Conservation (phyloP, 768 basidiomycete species). For the Thelephora ganbajun region DNA sequence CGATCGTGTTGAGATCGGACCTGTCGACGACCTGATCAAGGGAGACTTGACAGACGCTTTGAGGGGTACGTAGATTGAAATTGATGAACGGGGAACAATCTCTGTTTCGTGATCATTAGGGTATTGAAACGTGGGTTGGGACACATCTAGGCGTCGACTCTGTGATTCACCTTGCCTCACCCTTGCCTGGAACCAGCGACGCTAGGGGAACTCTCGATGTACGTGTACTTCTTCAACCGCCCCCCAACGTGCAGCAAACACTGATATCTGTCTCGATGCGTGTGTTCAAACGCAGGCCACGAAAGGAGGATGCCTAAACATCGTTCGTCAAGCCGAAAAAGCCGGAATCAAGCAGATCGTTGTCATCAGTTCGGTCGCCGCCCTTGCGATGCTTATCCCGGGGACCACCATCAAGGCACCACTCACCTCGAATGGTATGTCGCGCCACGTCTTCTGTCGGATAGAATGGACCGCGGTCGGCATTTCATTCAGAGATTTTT, state of each 20-base stretch:
- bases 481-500: too few species aligned
- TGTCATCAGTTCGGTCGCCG: slow-evolving; percentile 25
- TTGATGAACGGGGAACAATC: background rate
- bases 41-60: slow-evolving; percentile 10
- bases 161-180: slow-evolving; percentile 9
- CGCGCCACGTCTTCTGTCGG: too few species aligned
- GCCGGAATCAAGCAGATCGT: slow-evolving; percentile 23
- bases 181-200: slow-evolving; percentile 4
- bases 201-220: slow-evolving; percentile 8
- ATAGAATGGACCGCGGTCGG: too few species aligned
- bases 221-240: background rate
- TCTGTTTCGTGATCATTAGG: background rate
- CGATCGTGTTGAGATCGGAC: slow-evolving; percentile 8
- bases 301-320: slow-evolving; percentile 23
- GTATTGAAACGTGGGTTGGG: too few species aligned
- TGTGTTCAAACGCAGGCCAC: slow-evolving; percentile 14
- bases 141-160: slow-evolving; percentile 6
- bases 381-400: slow-evolving; percentile 9
- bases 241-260: background rate
- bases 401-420: too few species aligned
- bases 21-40: slow-evolving; percentile 10
- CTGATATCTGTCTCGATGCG: background rate
- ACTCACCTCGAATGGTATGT: too few species aligned
- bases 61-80: slow-evolving; percentile 6
- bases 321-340: slow-evolving; percentile 24